Evolutionary conservation across 208 protist genomes (phyloP).

Genomic region (Crithidia sp.): DNA sequence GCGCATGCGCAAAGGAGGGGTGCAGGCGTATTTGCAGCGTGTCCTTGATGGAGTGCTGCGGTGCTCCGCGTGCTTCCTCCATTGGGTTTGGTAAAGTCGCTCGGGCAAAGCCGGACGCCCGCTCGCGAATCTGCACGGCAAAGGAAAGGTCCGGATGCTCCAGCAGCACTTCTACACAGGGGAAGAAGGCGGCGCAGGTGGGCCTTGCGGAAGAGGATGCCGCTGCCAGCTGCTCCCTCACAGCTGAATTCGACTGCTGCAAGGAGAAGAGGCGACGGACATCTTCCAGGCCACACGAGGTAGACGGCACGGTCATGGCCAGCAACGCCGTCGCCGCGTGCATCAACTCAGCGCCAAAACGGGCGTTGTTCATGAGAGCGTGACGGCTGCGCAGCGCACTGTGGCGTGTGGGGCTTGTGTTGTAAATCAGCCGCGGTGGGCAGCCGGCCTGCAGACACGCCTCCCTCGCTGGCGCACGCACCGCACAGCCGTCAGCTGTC

Average conservation of each 20-base stretch:
- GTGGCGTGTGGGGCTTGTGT: no score
- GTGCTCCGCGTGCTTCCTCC: no score
- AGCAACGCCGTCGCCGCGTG: conserved; percentile 13
- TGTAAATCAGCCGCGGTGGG: conserved; percentile 16
- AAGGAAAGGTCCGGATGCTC: conserved; percentile 64
- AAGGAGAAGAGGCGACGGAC: conserved; percentile 11
- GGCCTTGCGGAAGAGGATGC: background rate
- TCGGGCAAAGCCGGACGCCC: no score
- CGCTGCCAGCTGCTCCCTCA: no score
- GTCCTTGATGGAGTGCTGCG: background rate
- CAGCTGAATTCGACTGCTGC: no score
- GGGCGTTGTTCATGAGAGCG: background rate
- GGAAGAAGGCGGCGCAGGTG: conserved; percentile 24
- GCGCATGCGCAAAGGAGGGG: conserved; percentile 41
- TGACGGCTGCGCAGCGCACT: background rate
- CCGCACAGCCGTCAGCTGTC: conserved; percentile 1
- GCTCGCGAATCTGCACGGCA: conserved; percentile 37
- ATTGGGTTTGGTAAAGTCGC: background rate
- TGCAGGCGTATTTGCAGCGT: conserved; percentile 36
- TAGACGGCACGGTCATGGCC: conserved; percentile 2
- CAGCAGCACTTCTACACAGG: conserved; percentile 43
- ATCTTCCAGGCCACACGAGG: background rate
- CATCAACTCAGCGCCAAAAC: conserved; percentile 3
- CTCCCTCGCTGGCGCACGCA: conserved; percentile 15
- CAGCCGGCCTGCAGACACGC: conserved; percentile 25